Conservation (phyloP, 2,329 filamentous ascomycete species). For the Gnomoniopsis smithogilvyi region DNA sequence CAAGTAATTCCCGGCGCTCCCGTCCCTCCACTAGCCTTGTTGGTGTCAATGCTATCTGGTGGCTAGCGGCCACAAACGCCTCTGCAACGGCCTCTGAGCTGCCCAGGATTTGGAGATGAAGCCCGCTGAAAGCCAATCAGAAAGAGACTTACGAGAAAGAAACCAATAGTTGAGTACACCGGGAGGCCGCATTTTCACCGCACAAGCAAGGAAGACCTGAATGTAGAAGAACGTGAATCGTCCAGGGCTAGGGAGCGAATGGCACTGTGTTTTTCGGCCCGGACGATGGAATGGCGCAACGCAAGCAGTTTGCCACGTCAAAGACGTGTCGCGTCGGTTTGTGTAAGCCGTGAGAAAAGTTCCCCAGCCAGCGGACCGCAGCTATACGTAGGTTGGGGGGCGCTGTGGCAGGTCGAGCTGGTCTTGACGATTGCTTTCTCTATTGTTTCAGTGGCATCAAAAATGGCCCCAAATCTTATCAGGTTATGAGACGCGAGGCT, state of each 20-base stretch:
- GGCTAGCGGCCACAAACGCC: not conserved
- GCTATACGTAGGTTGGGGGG: not conserved
- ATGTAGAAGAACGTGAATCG: not conserved
- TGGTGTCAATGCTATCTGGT: not conserved
- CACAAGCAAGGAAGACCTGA: not conserved
- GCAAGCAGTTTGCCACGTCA: not conserved
- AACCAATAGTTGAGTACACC: too few species aligned
- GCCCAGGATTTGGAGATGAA: not conserved
- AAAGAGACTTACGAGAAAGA: too few species aligned
- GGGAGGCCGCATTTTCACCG: too few species aligned
- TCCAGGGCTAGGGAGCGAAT: not conserved
- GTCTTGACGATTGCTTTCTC: not conserved
- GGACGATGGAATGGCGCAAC: not conserved
- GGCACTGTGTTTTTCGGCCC: too few species aligned
- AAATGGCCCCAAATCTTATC: too few species aligned
- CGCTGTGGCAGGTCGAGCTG: not conserved
- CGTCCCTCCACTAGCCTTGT: conserved; percentile 5
- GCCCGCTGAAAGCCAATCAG: not conserved
- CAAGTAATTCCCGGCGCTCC: conserved; percentile 18
- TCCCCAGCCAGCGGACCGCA: too few species aligned
- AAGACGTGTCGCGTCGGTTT: not conserved
- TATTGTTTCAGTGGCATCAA: too few species aligned
- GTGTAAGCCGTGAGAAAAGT: not conserved
- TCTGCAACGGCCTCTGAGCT: conserved; percentile 9
- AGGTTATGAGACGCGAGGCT: not conserved